phyloP scores from a whole-genome alignment of 495 filamentous ascomycete species.

The Massariosphaeria phaeospora region DNA sequence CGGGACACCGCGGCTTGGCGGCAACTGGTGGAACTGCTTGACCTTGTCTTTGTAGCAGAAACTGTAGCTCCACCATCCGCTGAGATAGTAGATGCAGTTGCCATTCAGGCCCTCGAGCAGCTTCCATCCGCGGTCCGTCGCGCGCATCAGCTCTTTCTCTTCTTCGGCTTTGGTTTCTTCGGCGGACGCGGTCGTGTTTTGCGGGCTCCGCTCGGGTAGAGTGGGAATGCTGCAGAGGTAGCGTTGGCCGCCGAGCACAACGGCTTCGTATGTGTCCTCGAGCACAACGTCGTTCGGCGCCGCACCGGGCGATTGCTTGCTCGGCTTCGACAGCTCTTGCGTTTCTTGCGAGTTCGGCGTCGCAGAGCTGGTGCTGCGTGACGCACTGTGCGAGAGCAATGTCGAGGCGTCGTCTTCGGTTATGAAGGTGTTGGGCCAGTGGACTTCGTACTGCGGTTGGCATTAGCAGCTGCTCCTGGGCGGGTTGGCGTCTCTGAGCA shows the following conservation, averaged over 20 bases:
- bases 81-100: constrained; percentile 81
- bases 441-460: constrained; percentile 65
- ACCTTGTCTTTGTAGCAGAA: constrained; percentile 90
- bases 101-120: constrained; percentile 83
- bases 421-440: constrained; percentile 70
- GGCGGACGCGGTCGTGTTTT: constrained; percentile 51
- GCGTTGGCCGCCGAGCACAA: constrained; percentile 62
- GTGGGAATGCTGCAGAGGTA: constrained; percentile 85
- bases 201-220: constrained; percentile 49
- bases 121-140: constrained; percentile 80
- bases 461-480: not conserved
- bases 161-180: constrained; percentile 63
- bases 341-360: constrained; percentile 28
- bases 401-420: constrained; percentile 62
- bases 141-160: constrained; percentile 76
- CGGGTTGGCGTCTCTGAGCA: no score
- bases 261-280: constrained; percentile 61
- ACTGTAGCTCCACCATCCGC: constrained; percentile 94
- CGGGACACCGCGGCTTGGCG: constrained; percentile 58
- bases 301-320: constrained; percentile 16
- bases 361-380: constrained; percentile 22
- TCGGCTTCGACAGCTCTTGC: constrained; percentile 27
- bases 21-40: constrained; percentile 85
- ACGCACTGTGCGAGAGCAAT: constrained; percentile 32
- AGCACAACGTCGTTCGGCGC: constrained; percentile 17